Evolutionary conservation across 2,329 filamentous ascomycete genomes (phyloP), one percentile per base, ranked within the genome.

Genomic region (Aspergillus brunneoviolaceus): DNA sequence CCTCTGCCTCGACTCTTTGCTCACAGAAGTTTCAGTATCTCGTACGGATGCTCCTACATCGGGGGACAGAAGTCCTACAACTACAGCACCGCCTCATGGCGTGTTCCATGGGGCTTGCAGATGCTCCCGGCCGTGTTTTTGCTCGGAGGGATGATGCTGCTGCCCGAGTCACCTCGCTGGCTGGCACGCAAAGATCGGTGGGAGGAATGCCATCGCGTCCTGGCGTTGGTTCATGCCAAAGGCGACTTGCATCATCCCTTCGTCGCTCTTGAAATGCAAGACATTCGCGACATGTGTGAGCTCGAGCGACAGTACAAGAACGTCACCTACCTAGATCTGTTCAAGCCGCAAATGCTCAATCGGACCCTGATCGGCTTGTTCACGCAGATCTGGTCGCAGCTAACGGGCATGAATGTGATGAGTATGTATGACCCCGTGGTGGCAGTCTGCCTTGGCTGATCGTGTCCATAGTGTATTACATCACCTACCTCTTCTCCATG

Each of bases 371-470:
- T 90, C 63, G 89, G 88, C 63, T 70, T 91, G 48, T 91, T 89
- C 72, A 88, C 82, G 1, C 89, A 92, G 75, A 87, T 92, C 67
- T 90, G 89, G 89, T 87, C 84, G 11, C 89, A 92, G 71, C 76
- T 92, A 51, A 90, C 88, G 0, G 89, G 89, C 19, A 91, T 90
- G 88, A 91, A 91, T 68, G 87, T 85, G 42, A 88, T 86, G 89
- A 87, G 61, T 65, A 52, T 9, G 59, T 58, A 14, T 14, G 29
- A 14, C 9, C 23, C 6, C 12, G 25, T 6, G 16, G 4, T 2
- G 16, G 27, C 19, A 27, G 33, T 19, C 12, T n/a, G 12, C 16
- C 33, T 25, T 9, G 2, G 27, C 11, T 45, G 12, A n/a, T 39
- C 16, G 14, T n/a, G 10, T 4, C 33, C 39, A n/a, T 21, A 65